phyloP scores from a whole-genome alignment of 495 filamentous ascomycete genomes.

The Podospora tetraspora region DNA sequence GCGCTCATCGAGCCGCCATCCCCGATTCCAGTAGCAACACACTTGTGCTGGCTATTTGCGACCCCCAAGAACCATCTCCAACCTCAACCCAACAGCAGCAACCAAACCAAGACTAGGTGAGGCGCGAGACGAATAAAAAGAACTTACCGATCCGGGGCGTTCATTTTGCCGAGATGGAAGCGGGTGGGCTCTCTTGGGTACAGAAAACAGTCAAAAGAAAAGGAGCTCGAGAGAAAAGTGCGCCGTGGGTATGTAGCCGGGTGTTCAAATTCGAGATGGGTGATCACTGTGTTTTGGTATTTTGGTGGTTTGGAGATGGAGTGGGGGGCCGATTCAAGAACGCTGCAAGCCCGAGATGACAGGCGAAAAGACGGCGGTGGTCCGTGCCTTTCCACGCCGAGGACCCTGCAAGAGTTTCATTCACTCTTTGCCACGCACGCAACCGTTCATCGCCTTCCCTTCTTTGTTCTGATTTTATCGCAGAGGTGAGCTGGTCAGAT shows the following conservation, averaged over 20 bases:
- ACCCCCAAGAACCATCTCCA: background rate
- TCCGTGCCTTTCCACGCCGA: background rate
- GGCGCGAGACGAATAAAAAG: background rate
- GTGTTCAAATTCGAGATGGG: background rate
- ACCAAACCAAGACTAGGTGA: constrained; percentile 5
- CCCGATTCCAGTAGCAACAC: background rate
- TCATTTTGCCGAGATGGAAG: constrained; percentile 49
- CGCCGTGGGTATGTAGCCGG: background rate
- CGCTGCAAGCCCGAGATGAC: background rate
- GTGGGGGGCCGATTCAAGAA: background rate
- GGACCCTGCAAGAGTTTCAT: background rate
- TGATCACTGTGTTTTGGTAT: background rate
- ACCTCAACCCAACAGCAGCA: background rate
- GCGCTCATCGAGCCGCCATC: background rate
- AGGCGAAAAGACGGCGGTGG: background rate
- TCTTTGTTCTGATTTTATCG: background rate
- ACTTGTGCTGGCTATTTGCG: background rate
- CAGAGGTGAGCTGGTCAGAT: background rate
- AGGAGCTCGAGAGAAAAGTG: background rate
- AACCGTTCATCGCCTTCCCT: background rate
- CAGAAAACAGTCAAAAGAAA: background rate
- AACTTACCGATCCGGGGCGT: constrained; percentile 64
- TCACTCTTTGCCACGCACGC: background rate
- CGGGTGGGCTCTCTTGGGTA: background rate
- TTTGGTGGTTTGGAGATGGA: background rate